Conservation (phyloP, 2,329 filamentous ascomycete species). For the Sordariomycetes sp. region DNA sequence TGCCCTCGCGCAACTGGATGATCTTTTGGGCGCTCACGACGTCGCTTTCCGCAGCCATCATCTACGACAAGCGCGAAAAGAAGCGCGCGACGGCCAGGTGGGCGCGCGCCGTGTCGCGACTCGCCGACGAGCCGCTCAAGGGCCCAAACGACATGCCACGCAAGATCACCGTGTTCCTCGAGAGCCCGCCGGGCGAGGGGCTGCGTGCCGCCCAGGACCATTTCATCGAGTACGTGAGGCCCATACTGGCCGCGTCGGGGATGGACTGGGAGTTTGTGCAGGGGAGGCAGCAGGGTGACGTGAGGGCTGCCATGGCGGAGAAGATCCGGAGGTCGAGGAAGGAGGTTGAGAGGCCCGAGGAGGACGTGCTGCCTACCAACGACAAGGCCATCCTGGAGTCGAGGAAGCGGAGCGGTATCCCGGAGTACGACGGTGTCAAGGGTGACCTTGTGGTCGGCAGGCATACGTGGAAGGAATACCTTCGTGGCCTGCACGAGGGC, state of each 20-base stretch:
- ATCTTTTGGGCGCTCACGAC: constrained; percentile 79
- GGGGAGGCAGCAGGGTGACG: constrained; percentile 82
- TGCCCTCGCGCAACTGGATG: constrained; percentile 95
- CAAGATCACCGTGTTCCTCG: constrained; percentile 74
- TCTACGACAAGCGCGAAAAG: constrained; percentile 90
- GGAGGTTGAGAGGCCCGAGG: constrained; percentile 38
- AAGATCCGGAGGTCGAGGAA: constrained; percentile 62
- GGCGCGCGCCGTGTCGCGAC: constrained; percentile 71
- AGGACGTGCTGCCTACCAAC: constrained; percentile 30
- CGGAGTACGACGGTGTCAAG: constrained; percentile 57
- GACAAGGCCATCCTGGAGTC: constrained; percentile 47
- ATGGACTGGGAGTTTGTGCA: constrained; percentile 96
- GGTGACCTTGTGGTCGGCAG: constrained; percentile 85
- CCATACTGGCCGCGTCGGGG: constrained; percentile 75
- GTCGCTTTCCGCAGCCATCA: constrained; percentile 64
- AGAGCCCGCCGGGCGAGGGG: constrained; percentile 76
- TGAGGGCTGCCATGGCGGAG: constrained; percentile 76
- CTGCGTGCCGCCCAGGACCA: constrained; percentile 80
- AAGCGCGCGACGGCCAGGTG: constrained; percentile 75
- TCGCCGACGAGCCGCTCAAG: constrained; percentile 64
- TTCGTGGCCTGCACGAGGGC: constrained; percentile 85
- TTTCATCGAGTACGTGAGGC: constrained; percentile 93
- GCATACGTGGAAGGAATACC: constrained; percentile 95
- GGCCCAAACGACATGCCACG: constrained; percentile 59
- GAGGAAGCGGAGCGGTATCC: constrained; percentile 52